Evolutionary conservation across 257 asterid genomes (phyloP), one percentile per base, ranked within the genome.

Genomic region (Jasminum sambac): DNA sequence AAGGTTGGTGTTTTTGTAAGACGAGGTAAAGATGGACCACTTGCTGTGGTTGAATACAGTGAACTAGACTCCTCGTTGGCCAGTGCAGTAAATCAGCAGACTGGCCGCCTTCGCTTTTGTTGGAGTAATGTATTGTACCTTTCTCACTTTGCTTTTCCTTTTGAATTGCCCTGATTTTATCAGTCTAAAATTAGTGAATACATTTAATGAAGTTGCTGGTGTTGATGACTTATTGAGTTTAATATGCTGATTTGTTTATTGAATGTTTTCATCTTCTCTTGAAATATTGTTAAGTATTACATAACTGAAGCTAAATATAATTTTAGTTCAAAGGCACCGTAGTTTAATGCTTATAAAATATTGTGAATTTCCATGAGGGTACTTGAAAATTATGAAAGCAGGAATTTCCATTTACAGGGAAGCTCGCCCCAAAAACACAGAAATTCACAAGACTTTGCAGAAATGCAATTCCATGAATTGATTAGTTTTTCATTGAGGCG

Each of bases 1-100:
- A 81, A 84, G 71, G 88, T 84, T 68, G 88, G 88, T 40, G 86
- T 84, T 21, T 84, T 84, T 78, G 86, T 84, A 44, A 75, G 86
- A 16, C 78, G 84, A 68, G 88, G 88, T 34, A 84, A 84, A 81
- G 88, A 85, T 55, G 88, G 88, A 65, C 88, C 88, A 41, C 86
- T 84, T 46, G 67, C 88, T 24, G 88, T 84, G 75, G 88, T 84
- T 65, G 88, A 84, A 66, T 84, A 84, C 75, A 78, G 76, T 76
- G 88, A 84, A 71, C 63, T 84, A 79, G 88, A 84, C 68, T 74
- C 80, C 26, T 76, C 85, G 19, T 72, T 84, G 76, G 77, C 83
- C 55, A 81, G 78, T 74, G 84, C 83, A 34, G 69, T 78, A 61
- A 84, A 84, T 74, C 88, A 84, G 79, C 79, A 81, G 76, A 84